Evolutionary conservation across 345 rosid genomes (phyloP).

Genomic region (Eucalyptus lansdowneana): DNA sequence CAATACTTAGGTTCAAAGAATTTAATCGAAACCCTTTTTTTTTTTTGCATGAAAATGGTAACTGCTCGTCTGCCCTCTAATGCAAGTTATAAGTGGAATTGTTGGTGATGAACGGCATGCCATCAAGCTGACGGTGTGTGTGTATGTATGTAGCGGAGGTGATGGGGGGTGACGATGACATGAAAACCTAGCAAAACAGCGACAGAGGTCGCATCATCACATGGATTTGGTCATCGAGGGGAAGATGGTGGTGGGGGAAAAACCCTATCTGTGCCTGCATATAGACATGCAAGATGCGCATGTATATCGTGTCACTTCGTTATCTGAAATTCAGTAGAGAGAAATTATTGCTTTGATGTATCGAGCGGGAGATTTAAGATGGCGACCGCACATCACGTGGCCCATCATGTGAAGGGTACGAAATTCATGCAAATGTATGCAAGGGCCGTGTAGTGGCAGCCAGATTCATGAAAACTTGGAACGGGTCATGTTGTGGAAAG

Average conservation of each 20-base stretch:
- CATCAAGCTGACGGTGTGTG: not conserved
- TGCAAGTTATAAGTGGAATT: not conserved
- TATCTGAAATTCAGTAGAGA: not conserved
- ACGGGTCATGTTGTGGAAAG: slow-evolving; percentile 30
- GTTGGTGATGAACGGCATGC: not conserved
- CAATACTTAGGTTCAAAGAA: not conserved
- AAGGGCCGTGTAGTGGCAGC: not conserved
- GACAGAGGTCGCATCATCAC: not conserved
- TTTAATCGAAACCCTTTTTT: not conserved
- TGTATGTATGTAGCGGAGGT: not conserved
- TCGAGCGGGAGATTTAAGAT: not conserved
- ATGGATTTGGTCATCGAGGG: not conserved
- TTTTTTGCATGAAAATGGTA: not conserved
- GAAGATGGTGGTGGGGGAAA: not conserved
- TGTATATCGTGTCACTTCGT: not conserved
- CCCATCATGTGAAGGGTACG: slow-evolving; percentile 16
- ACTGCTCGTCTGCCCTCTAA: not conserved
- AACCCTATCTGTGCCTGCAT: not conserved
- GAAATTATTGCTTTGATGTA: not conserved
- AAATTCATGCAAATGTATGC: not conserved
- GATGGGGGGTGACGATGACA: not conserved
- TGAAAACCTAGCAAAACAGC: not conserved
- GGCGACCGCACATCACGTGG: slow-evolving; percentile 18
- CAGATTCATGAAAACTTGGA: not conserved
- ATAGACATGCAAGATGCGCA: not conserved